A percentile compares a stretch with the other conserved stretches of the same genome.
phyloP scores from a whole-genome alignment of 768 basidiomycete genomes.

The Cystofilobasidium macerans region DNA sequence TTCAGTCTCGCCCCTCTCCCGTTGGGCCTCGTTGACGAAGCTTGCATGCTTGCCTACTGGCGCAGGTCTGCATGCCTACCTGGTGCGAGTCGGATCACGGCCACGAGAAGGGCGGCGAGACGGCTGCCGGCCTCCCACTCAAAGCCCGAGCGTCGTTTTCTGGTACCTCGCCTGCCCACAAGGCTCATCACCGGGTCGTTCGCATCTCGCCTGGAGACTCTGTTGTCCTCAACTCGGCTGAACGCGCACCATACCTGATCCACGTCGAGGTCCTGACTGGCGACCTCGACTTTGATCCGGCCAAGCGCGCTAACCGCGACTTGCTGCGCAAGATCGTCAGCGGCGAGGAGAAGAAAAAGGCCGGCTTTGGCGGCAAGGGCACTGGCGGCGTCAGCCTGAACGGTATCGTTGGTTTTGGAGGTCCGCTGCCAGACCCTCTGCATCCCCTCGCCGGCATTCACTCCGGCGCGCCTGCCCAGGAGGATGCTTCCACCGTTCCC shows the following conservation, averaged over 20 bases:
- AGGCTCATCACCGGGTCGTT: slow-evolving; percentile 85
- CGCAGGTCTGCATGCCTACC: slow-evolving; percentile 40
- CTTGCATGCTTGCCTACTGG: no score
- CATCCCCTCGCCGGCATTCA: slow-evolving; percentile 20
- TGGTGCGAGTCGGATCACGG: slow-evolving; percentile 42
- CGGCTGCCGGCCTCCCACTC: slow-evolving; percentile 42
- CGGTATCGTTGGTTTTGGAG: slow-evolving; percentile 16
- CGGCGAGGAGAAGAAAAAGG: slow-evolving; percentile 36
- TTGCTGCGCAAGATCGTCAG: slow-evolving; percentile 49
- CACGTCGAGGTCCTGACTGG: slow-evolving; percentile 79
- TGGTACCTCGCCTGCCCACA: slow-evolving; percentile 38
- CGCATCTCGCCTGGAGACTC: slow-evolving; percentile 95
- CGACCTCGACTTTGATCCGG: slow-evolving; percentile 86
- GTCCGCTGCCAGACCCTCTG: slow-evolving; percentile 11
- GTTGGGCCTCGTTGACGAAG: background rate
- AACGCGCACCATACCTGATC: slow-evolving; percentile 85
- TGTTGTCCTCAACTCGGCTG: slow-evolving; percentile 94
- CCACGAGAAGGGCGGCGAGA: slow-evolving; percentile 39
- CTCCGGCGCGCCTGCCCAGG: slow-evolving; percentile 3
- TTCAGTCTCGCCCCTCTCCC: background rate
- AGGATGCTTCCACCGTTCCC: background rate
- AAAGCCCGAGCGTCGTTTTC: slow-evolving; percentile 41
- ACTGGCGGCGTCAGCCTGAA: background rate
- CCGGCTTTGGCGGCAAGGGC: slow-evolving; percentile 19
- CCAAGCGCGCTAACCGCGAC: slow-evolving; percentile 71